Percentiles rank a stretch among this genome's conserved stretches.
These are phyloP conservation scores for Candida boleticola DNA, from an alignment of 805 yeast species.

Conservation along the genomic window DNA sequence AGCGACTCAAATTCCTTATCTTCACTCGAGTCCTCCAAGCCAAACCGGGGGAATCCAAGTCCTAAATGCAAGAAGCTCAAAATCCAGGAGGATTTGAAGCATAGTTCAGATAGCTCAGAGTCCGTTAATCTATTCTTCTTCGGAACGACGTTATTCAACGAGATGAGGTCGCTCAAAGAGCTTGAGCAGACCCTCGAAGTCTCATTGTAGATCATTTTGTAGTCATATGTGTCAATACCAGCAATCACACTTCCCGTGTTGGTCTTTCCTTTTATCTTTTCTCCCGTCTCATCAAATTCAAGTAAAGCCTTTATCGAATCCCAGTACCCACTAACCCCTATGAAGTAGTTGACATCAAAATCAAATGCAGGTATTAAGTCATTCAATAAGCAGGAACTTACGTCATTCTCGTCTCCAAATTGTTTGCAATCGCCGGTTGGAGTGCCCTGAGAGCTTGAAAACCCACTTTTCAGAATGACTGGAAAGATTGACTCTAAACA, in stretches of 20 bases:
- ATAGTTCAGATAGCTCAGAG: conserved; percentile 49
- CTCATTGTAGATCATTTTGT: conserved; percentile 39
- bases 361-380: conserved; percentile 57
- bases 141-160: conserved; percentile 27
- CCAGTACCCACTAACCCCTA: conserved; percentile 71
- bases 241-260: conserved; percentile 10
- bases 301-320: conserved; percentile 53
- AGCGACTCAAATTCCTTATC: conserved; percentile 32
- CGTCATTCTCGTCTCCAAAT: conserved; percentile 26
- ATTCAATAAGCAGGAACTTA: conserved; percentile 49
- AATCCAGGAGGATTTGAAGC: conserved; percentile 64
- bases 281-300: conserved; percentile 22
- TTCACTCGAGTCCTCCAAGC: conserved; percentile 32
- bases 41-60: conserved; percentile 55
- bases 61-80: conserved; percentile 58
- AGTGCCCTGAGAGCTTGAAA: conserved; percentile 16
- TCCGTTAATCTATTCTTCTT: conserved; percentile 29
- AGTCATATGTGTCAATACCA: conserved; percentile 39
- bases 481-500: conserved; percentile 51
- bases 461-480: conserved; percentile 35
- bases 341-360: conserved; percentile 53
- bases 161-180: conserved; percentile 34
- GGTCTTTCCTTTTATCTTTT: conserved; percentile 14
- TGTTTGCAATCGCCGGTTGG: conserved; percentile 28
- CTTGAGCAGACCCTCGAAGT: conserved; percentile 49